Conservation (phyloP, 805 yeast species). For the Saturnispora galanensis region DNA sequence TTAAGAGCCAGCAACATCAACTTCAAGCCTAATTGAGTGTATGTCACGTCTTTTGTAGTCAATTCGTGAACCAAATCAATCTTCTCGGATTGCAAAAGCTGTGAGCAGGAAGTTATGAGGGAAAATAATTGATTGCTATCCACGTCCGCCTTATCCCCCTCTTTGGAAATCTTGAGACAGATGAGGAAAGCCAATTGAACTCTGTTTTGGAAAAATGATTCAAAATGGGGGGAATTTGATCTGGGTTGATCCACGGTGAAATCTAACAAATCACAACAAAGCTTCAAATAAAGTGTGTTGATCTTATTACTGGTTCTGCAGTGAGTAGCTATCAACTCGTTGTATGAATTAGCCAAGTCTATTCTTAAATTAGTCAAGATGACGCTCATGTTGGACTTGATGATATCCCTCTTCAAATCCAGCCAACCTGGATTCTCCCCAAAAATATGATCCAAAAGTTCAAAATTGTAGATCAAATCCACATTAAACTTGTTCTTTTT, state of each 20-base stretch:
- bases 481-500: constrained; percentile 42
- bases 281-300: constrained; percentile 22
- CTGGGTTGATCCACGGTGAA: constrained; percentile 42
- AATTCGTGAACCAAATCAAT: constrained; percentile 39
- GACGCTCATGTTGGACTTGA: constrained; percentile 49
- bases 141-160: constrained; percentile 16
- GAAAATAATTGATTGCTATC: constrained; percentile 31
- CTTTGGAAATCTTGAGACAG: constrained; percentile 30
- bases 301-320: constrained; percentile 30
- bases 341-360: constrained; percentile 63
- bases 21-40: constrained; percentile 54
- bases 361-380: constrained; percentile 61
- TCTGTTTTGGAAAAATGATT: constrained; percentile 48
- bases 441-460: constrained; percentile 53
- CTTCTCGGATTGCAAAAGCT: constrained; percentile 39
- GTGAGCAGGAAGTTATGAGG: constrained; percentile 34
- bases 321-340: constrained; percentile 63
- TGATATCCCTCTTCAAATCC: constrained; percentile 40
- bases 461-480: constrained; percentile 46
- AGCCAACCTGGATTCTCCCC: constrained; percentile 36
- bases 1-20: constrained; percentile 41
- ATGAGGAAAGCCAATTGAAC: constrained; percentile 57
- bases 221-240: constrained; percentile 36
- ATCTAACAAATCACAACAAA: constrained; percentile 40
- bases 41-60: constrained; percentile 27